Evolutionary conservation across 2,329 filamentous ascomycete genomes (phyloP).

Genomic region (Aureobasidium namibiae): DNA sequence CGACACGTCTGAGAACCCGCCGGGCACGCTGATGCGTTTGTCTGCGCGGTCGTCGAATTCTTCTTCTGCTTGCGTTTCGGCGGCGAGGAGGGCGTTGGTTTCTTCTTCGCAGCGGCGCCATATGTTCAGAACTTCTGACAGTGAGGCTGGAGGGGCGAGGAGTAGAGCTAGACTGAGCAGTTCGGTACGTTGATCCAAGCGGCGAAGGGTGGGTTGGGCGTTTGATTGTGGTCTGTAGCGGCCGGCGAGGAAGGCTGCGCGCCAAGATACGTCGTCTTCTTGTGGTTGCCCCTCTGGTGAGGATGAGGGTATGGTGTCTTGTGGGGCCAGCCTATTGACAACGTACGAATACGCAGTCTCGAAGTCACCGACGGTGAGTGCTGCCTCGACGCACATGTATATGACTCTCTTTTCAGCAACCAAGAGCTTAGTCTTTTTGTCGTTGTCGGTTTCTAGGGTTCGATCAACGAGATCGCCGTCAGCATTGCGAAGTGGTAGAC

Average conservation of each 20-base stretch:
- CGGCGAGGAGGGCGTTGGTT: conserved; percentile 56
- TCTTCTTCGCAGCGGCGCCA: conserved; percentile 75
- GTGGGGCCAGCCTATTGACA: conserved; percentile 53
- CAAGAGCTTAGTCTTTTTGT: conserved; percentile 2
- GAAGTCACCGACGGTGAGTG: conserved; percentile 68
- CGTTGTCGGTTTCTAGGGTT: conserved; percentile 16
- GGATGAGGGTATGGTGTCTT: conserved; percentile 21
- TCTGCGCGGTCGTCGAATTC: conserved; percentile 63
- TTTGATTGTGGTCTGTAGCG: conserved; percentile 48
- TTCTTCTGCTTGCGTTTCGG: conserved; percentile 60
- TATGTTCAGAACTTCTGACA: conserved; percentile 66
- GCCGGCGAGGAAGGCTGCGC: conserved; percentile 68
- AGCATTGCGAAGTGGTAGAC: conserved; percentile 22
- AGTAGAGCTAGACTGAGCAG: conserved; percentile 68
- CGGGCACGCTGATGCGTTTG: conserved; percentile 30
- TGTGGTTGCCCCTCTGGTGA: conserved; percentile 14
- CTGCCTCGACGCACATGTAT: conserved; percentile 72
- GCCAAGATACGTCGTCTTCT: conserved; percentile 65
- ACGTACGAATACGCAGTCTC: conserved; percentile 83
- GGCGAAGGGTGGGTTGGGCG: conserved; percentile 54
- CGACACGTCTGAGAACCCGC: conserved; percentile 32
- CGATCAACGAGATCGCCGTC: conserved; percentile 24
- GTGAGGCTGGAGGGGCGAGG: conserved; percentile 59
- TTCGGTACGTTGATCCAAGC: conserved; percentile 74
- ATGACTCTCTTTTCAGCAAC: conserved; percentile 59